Evolutionary conservation across 2,329 filamentous ascomycete species (phyloP), one percentile per base, ranked within the genome.

Genomic region (Ophiostoma sp.): DNA sequence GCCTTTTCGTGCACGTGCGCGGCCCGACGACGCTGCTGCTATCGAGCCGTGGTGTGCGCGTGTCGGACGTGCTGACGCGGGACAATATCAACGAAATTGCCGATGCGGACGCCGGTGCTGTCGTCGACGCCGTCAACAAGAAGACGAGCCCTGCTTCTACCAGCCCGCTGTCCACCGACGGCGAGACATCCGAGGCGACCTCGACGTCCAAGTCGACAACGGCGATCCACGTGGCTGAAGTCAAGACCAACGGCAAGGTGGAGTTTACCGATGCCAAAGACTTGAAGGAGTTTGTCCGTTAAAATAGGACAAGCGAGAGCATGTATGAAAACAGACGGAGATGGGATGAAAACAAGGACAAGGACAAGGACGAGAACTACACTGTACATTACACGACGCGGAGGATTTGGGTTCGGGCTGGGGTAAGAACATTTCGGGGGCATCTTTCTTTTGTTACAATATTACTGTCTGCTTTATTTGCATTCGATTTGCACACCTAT

Each of bases 11-110:
- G 42, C 92, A 93, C 79, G 98, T 99, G 80, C 88, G 91, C 73
- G 96, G 96, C 0, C 96, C 96, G 1, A 89, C 89, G 6, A 98
- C 93, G 1, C 88, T 99, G 68, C 86, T 98, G 59, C 85, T 99
- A 78, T 97, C 97, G 76, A 97, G 94, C 70, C 90, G 95, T n/a
- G 94, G 91, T 17, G 89, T 93, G 28, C 87, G 92, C 19, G 84
- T 97, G 59, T 90, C 89, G 71, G 95, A 99, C 76, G 88, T 93
- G 2, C 85, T 99, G 76, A 93, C 91, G 4, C 86, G 87, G 36
- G 88, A 91, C 69, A 91, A 99, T 77, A 89, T 98, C 72, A 95
- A 97, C 77, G 96, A 98, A 83, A 93, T 98, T 75, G 95, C 95
- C 0, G 92, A 95, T 79, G 86, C 90, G 6, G 92, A 94, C 42